Base-by-base conservation (phyloP, 1,284 basidiomycete genomes). In the Vanrija sp. region DNA sequence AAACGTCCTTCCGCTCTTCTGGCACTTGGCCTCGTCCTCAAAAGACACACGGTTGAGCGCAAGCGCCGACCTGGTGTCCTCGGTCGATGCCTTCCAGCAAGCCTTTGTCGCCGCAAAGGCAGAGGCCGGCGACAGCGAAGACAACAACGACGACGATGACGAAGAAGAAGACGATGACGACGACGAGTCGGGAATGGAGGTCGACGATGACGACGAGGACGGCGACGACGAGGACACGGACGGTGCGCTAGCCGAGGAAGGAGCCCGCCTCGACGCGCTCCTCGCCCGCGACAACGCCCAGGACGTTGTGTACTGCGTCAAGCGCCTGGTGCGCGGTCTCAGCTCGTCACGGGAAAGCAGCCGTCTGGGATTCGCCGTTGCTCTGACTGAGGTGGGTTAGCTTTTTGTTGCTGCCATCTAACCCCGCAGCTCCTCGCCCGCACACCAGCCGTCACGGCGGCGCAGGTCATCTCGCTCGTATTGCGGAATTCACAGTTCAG, bases 311-410 rank as follows among this genome's bases (percentile, higher is more conserved):
- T 96, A 96, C 71, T 88, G 90, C 6, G 84, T 96, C 67, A 83
- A 89, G 58, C 78, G 93, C 38, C 81, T 96, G 28, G 79, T 94
- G 29, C 81, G 91, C 43, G 95, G 95, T 18, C 80, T 98, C 25
- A 91, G 89, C 0, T 93, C 89, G 75, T 89, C 92, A 2, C 81
- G 94, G 62, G 93, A 98, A 75, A 92, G 89, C 75, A 93, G 91
- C 71, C 80, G 95, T 62, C 79, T 96, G 38, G 95, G 95, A 14
- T 98, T 98, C 72, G 91, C 94, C 8, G 94, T 98, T 43, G 91
- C 93, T 18, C 80, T 98, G 63, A 93, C 95, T 1, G 94, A 97
- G 81, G 92, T 93, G 68, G 62, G 85, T 79, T 16, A 10, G 34
- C 1, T n/a, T 15, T 25, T 8, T 38, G 42, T 21, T 9, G 34